A percentile compares a stretch with the other conserved stretches of the same genome.
These are phyloP conservation scores for Ceratocystis colombiana DNA, from an alignment of 2,329 filamentous ascomycete genomes.

Conservation along the genomic window DNA sequence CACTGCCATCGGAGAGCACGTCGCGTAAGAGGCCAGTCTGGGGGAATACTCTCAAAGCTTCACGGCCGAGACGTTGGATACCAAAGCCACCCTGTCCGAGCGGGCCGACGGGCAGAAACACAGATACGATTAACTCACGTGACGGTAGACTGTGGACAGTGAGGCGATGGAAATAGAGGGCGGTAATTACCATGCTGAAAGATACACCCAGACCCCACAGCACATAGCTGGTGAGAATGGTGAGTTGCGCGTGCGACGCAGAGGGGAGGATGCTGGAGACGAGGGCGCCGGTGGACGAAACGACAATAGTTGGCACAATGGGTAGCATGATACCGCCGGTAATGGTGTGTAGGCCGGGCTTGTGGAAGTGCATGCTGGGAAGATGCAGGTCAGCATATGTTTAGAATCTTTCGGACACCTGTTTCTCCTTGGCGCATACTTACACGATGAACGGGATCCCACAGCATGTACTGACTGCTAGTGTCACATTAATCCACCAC, in stretches of 20 bases:
- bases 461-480: conserved; percentile 46
- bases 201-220: conserved; percentile 55
- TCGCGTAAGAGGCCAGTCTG: conserved; percentile 38
- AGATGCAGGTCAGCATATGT: background rate
- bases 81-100: conserved; percentile 56
- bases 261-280: conserved; percentile 51
- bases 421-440: conserved; percentile 26
- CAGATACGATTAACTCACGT: conserved; percentile 56
- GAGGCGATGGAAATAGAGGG: conserved; percentile 60
- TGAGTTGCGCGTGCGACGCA: conserved; percentile 46
- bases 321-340: conserved; percentile 57
- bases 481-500: conserved; percentile 48
- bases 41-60: conserved; percentile 37
- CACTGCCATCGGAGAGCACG: conserved; percentile 31
- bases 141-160: conserved; percentile 56
- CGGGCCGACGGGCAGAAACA: conserved; percentile 57
- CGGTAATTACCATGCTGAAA: conserved; percentile 52
- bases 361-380: conserved; percentile 35
- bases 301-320: conserved; percentile 57
- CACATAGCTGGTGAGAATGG: conserved; percentile 54
- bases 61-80: conserved; percentile 43
- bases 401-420: too few species aligned
- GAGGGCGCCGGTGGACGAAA: conserved; percentile 53
- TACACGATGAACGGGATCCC: conserved; percentile 50
- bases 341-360: conserved; percentile 44